Conservation (phyloP, 352 stramenopile genomes). For the Phytophthora fragariae region DNA sequence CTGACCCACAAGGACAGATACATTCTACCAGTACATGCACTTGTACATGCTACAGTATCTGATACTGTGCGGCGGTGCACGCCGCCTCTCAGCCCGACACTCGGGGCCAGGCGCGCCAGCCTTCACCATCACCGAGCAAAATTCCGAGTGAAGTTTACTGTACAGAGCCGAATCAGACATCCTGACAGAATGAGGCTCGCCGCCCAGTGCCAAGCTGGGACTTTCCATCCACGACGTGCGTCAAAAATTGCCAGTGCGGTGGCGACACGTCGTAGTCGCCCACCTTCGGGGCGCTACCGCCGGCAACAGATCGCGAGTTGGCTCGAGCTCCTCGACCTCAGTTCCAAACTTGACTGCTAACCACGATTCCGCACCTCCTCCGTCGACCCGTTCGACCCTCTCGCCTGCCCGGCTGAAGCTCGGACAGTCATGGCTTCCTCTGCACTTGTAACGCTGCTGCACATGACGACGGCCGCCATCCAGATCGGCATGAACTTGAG, state of each 20-base stretch:
- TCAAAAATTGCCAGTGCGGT: constrained; percentile 17
- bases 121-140: constrained; percentile 21
- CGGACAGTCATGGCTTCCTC: constrained; percentile 29
- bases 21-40: background rate
- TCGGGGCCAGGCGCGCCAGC: background rate
- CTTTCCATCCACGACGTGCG: constrained; percentile 16
- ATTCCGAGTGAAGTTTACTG: constrained; percentile 15
- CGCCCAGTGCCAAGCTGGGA: constrained; percentile 26
- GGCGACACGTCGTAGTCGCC: background rate
- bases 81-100: constrained; percentile 12
- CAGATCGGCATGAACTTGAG: constrained; percentile 51
- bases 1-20: too few relatives aligned
- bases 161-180: constrained; percentile 21
- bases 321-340: constrained; percentile 14
- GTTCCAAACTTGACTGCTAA: constrained; percentile 38
- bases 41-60: background rate
- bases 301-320: background rate
- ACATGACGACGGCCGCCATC: constrained; percentile 39
- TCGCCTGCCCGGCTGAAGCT: constrained; percentile 40
- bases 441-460: constrained; percentile 35
- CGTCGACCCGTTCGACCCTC: constrained; percentile 30
- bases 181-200: constrained; percentile 19
- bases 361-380: constrained; percentile 28
- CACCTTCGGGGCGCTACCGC: background rate
- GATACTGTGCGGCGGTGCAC: constrained; percentile 5